A percentile compares a stretch with the other conserved stretches of the same genome.
Evolutionary conservation across 2,329 filamentous ascomycete species (phyloP).

Genomic region (Apiospora sp.): DNA sequence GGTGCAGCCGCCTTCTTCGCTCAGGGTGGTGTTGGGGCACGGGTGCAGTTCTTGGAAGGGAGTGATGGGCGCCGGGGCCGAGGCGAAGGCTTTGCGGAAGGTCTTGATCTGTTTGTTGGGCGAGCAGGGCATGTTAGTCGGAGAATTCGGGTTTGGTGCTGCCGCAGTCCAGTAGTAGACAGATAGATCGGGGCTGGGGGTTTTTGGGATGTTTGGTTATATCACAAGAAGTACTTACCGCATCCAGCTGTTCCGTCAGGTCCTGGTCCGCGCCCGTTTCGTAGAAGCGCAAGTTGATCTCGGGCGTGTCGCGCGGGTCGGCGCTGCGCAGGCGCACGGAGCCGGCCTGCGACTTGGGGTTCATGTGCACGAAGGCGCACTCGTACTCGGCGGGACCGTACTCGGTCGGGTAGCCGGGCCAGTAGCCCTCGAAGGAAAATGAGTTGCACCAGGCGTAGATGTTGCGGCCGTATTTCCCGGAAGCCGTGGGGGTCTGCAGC

Average conservation of each 20-base stretch:
- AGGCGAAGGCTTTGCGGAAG: conserved; percentile 51
- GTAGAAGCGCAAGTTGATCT: conserved; percentile 70
- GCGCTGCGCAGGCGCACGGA: conserved; percentile 66
- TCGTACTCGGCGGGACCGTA: conserved; percentile 43
- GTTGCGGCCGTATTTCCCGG: conserved; percentile 34
- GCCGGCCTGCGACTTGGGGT: conserved; percentile 64
- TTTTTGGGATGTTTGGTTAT: no score
- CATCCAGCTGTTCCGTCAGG: conserved; percentile 37
- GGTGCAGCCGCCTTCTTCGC: conserved; percentile 27
- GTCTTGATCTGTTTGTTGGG: conserved; percentile 46
- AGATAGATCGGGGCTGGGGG: no score
- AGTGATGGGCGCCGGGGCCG: conserved; percentile 44
- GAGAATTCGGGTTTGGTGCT: background rate
- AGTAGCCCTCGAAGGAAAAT: conserved; percentile 43
- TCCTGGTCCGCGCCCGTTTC: conserved; percentile 52
- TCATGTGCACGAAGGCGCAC: conserved; percentile 50
- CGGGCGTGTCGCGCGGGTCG: conserved; percentile 69
- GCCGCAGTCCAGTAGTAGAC: no score
- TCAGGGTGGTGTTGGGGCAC: conserved; percentile 27
- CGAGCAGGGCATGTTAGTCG: background rate
- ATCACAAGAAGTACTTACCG: no score
- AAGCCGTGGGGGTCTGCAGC: conserved; percentile 40
- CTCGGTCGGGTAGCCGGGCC: conserved; percentile 42
- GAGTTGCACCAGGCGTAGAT: conserved; percentile 42
- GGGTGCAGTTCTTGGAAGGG: conserved; percentile 40